phyloP scores from a whole-genome alignment of 1,139 yeast genomes.

The Kodamaea sp. region DNA sequence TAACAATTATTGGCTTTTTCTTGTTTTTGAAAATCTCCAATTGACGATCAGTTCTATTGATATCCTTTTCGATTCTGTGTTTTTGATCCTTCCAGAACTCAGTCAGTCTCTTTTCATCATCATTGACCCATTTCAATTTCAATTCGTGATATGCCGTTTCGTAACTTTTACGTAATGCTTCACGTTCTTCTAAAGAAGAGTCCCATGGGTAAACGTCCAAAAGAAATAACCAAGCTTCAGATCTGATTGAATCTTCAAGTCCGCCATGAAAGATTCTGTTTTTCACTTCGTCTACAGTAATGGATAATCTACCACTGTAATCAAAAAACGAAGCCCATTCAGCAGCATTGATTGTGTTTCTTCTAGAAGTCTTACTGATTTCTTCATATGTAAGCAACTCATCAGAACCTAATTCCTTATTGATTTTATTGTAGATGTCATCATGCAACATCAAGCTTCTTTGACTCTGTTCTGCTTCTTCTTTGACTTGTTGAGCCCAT shows the following conservation, averaged over 20 bases:
- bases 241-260: conserved; percentile 53
- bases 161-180: conserved; percentile 52
- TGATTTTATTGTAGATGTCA: conserved; percentile 55
- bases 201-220: conserved; percentile 90
- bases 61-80: conserved; percentile 87
- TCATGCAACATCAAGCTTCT: conserved; percentile 56
- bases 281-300: conserved; percentile 75
- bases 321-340: conserved; percentile 91
- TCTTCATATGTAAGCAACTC: conserved; percentile 59
- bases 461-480: conserved; percentile 80
- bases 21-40: conserved; percentile 57
- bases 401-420: conserved; percentile 66
- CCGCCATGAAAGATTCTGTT: conserved; percentile 91
- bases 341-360: conserved; percentile 59
- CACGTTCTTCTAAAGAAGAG: conserved; percentile 66
- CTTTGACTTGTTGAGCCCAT: conserved; percentile 95
- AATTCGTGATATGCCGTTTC: conserved; percentile 62
- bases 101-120: conserved; percentile 53
- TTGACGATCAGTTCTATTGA: conserved; percentile 84
- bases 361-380: conserved; percentile 56
- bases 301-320: conserved; percentile 62
- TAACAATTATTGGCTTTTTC: conserved; percentile 18
- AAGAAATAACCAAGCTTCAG: conserved; percentile 82
- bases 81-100: conserved; percentile 87
- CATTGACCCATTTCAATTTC: conserved; percentile 65